A percentile compares a stretch with the other conserved stretches of the same genome.
Conservation (phyloP, 257 asterid genomes). For the Cinchona pubescens region DNA sequence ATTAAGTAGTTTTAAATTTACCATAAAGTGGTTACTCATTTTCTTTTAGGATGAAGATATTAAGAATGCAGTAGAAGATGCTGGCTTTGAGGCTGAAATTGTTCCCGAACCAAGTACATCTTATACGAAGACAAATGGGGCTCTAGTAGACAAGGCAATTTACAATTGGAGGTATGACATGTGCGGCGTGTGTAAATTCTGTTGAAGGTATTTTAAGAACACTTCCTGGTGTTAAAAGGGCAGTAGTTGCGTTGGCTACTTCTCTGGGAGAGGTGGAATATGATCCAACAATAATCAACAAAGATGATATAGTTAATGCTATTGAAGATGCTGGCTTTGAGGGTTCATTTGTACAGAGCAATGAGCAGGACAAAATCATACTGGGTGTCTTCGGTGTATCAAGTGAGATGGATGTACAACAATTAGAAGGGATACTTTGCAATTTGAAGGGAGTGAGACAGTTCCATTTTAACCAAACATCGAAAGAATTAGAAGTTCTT, state of each 20-base stretch:
- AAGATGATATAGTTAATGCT: slow-evolving; percentile 72
- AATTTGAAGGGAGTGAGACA: slow-evolving; percentile 72
- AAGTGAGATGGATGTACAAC: slow-evolving; percentile 61
- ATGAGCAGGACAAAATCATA: slow-evolving; percentile 77
- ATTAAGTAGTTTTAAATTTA: slow-evolving; percentile 18
- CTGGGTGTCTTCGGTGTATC: slow-evolving; percentile 64
- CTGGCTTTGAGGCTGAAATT: slow-evolving; percentile 95
- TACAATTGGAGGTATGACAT: slow-evolving; percentile 95
- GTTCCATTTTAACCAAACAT: slow-evolving; percentile 48
- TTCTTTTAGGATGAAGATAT: slow-evolving; percentile 77
- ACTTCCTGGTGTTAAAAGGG: slow-evolving; percentile 77
- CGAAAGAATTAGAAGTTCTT: slow-evolving; percentile 64
- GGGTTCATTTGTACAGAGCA: slow-evolving; percentile 89
- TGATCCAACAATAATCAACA: slow-evolving; percentile 59
- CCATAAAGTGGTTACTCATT: slow-evolving; percentile 18
- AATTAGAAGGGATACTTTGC: slow-evolving; percentile 65
- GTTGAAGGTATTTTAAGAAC: slow-evolving; percentile 78
- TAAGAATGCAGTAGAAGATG: slow-evolving; percentile 89
- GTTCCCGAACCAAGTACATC: slow-evolving; percentile 60
- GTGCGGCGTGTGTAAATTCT: slow-evolving; percentile 97
- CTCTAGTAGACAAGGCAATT: slow-evolving; percentile 84
- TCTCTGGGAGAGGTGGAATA: slow-evolving; percentile 93
- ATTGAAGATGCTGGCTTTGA: slow-evolving; percentile 99
- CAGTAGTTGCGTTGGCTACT: slow-evolving; percentile 89
- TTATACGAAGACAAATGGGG: slow-evolving; percentile 40